phyloP scores from a whole-genome alignment of 371 early-diverging fungal genomes.

The Apophysomyces variabilis region DNA sequence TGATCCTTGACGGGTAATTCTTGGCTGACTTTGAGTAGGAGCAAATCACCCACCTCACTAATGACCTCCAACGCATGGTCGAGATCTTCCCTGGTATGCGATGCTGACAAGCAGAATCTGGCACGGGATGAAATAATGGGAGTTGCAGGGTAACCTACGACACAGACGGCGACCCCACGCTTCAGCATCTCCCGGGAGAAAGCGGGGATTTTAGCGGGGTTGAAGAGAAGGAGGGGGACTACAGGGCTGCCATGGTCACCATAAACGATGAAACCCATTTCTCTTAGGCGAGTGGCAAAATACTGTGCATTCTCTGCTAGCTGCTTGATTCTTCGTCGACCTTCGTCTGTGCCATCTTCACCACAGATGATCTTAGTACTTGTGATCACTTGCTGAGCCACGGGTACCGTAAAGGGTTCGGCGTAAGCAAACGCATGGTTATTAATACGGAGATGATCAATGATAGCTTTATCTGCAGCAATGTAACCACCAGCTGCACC shows the following conservation, averaged over 20 bases:
- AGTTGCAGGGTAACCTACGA: constrained; percentile 97
- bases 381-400: constrained; percentile 88
- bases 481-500: constrained; percentile 99
- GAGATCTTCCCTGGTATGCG: constrained; percentile 94
- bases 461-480: constrained; percentile 75
- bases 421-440: constrained; percentile 92
- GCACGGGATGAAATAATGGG: constrained; percentile 94
- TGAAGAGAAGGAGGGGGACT: constrained; percentile 91
- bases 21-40: constrained; percentile 61
- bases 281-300: constrained; percentile 81
- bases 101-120: constrained; percentile 94
- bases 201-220: constrained; percentile 97
- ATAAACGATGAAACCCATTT: constrained; percentile 95
- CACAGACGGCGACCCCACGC: constrained; percentile 94
- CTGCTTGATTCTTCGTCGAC: constrained; percentile 80
- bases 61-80: constrained; percentile 65
- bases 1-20: constrained; percentile 10
- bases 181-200: constrained; percentile 94
- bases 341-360: constrained; percentile 84
- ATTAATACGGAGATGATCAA: constrained; percentile 85
- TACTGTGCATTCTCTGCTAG: constrained; percentile 87
- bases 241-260: constrained; percentile 97
- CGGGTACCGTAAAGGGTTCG: constrained; percentile 91
- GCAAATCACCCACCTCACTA: constrained; percentile 68
- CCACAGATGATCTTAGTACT: constrained; percentile 87